Evolutionary conservation across 257 asterid genomes (phyloP).

Genomic region (Jacaranda mimosifolia): DNA sequence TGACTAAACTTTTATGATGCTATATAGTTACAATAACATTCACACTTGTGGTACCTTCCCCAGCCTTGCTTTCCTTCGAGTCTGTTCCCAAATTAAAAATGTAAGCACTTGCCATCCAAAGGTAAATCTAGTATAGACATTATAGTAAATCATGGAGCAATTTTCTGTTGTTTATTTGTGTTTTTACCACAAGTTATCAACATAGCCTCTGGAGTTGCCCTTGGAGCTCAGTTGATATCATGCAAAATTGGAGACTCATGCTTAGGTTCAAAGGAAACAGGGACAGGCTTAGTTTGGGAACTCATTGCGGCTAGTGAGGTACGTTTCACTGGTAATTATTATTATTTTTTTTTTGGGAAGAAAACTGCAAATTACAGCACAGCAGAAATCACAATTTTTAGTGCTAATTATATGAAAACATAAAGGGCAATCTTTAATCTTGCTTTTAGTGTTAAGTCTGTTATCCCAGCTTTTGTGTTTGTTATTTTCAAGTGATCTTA

Average conservation of each 20-base stretch:
- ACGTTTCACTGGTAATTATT: conserved; percentile 33
- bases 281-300: conserved; percentile 96
- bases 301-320: conserved; percentile 97
- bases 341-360: conserved; percentile 25
- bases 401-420: background rate
- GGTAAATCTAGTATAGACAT: conserved; percentile 52
- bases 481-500: conserved; percentile 67
- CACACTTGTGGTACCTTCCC: no score
- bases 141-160: conserved; percentile 23
- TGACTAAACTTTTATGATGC: no score
- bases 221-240: conserved; percentile 96
- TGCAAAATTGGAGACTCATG: conserved; percentile 99
- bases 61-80: no score
- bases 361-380: conserved; percentile 18
- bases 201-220: conserved; percentile 98
- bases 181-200: conserved; percentile 33
- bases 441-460: conserved; percentile 20
- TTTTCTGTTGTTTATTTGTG: conserved; percentile 7
- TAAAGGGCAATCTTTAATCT: background rate
- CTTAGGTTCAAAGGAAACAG: conserved; percentile 97
- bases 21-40: no score
- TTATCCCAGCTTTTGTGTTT: background rate
- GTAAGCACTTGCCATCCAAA: conserved; percentile 64
- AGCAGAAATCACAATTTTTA: conserved; percentile 7
- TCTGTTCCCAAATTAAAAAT: no score